Evolutionary conservation across 1,284 basidiomycete genomes (phyloP).

Genomic region (Mycena sp.): DNA sequence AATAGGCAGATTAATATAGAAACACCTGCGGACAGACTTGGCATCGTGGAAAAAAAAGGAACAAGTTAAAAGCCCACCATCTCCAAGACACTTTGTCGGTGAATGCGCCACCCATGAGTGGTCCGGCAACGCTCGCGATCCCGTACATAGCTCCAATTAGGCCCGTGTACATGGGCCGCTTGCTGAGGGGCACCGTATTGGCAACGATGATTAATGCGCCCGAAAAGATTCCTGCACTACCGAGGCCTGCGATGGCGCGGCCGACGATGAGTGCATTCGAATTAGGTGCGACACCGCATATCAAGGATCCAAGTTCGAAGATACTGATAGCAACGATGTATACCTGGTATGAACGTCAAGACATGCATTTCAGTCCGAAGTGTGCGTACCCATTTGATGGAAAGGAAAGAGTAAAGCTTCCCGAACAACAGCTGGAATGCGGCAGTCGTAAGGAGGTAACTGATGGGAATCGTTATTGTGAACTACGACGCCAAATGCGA

Average conservation of each 20-base stretch:
- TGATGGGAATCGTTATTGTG: not conserved
- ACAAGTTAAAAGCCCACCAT: not conserved
- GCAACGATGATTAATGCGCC: not conserved
- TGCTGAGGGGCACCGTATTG: not conserved
- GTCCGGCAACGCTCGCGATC: not conserved
- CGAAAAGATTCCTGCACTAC: too few relatives aligned
- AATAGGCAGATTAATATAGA: too few relatives aligned
- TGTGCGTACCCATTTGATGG: not conserved
- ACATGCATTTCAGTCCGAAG: too few relatives aligned
- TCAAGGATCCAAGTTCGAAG: too few relatives aligned
- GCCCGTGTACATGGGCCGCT: constrained; percentile 1
- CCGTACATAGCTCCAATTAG: constrained; percentile 2
- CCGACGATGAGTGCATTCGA: not conserved
- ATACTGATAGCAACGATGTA: too few relatives aligned
- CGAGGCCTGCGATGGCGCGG: not conserved
- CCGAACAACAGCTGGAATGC: not conserved
- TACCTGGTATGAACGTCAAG: too few relatives aligned
- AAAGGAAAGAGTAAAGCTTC: not conserved
- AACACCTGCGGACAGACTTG: too few relatives aligned
- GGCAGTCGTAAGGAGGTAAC: not conserved
- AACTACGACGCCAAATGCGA: too few relatives aligned
- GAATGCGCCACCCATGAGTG: not conserved
- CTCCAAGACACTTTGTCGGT: not conserved
- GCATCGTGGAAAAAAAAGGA: not conserved
- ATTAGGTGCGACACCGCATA: too few relatives aligned